phyloP scores from a whole-genome alignment of 192 early-diverging fungal species.

The Fimicolochytrium jonesii region DNA sequence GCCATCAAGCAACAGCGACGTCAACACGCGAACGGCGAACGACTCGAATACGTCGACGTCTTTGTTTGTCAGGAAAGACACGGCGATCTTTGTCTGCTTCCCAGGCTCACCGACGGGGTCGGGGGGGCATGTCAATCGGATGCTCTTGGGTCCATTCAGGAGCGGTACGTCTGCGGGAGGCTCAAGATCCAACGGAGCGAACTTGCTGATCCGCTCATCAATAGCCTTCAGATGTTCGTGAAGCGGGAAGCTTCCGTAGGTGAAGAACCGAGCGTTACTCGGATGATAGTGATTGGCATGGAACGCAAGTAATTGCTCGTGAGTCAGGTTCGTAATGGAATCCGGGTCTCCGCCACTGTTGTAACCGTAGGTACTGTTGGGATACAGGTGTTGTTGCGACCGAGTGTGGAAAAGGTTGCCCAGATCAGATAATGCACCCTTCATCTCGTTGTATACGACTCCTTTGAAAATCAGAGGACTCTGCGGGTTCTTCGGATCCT shows the following conservation, averaged over 20 bases:
- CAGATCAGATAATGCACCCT: conserved; percentile 76
- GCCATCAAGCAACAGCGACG: conserved; percentile 79
- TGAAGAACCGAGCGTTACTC: conserved; percentile 86
- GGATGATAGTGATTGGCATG: conserved; percentile 88
- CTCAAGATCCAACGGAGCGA: conserved; percentile 41
- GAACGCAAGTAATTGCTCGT: conserved; percentile 76
- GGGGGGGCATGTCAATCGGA: conserved; percentile 49
- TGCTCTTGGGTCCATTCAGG: conserved; percentile 33
- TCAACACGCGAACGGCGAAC: conserved; percentile 75
- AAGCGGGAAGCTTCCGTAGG: conserved; percentile 82
- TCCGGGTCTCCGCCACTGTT: conserved; percentile 89
- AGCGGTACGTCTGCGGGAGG: conserved; percentile 35
- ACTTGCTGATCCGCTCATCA: conserved; percentile 54
- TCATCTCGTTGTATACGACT: conserved; percentile 99
- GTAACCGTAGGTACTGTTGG: conserved; percentile 74
- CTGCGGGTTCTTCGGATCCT: conserved; percentile 55
- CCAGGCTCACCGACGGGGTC: conserved; percentile 70
- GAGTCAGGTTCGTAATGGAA: conserved; percentile 81
- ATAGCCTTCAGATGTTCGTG: conserved; percentile 70
- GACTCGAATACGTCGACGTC: conserved; percentile 71
- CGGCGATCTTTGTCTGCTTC: conserved; percentile 69
- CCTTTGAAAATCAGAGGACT: conserved; percentile 85
- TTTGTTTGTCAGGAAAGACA: conserved; percentile 51
- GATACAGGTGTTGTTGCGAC: conserved; percentile 77
- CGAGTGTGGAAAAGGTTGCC: conserved; percentile 73